Evolutionary conservation across 495 filamentous ascomycete species (phyloP), one percentile per base, ranked within the genome.

Genomic region (Penicillium robsamsonii): DNA sequence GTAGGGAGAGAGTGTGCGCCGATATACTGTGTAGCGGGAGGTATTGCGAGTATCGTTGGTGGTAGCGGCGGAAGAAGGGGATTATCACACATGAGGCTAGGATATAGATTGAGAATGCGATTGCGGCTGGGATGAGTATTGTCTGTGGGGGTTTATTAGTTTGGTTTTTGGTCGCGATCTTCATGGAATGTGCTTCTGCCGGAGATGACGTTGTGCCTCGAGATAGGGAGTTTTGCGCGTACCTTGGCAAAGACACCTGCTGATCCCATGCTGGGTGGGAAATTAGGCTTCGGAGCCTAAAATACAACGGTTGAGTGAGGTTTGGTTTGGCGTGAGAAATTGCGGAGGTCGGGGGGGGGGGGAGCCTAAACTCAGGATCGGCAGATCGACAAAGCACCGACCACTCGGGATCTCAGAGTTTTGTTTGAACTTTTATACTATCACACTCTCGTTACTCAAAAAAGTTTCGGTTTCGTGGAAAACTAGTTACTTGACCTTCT

Each of bases 21-120:
- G 85, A 84, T 48, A 91, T 82, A 20, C 79, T 74, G 29, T 87
- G 80, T 30, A 90, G 68, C 1, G 86, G 86, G 10, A 90, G 81
- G 60, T 89, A 90, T 48, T 87, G 82, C 22, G 74, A 72, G 59
- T 93, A 93, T 52, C 89, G 86, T 58, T 79, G 78, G 56, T 85
- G 88, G 70, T 93, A 88, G 46, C 81, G 83, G 29, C 82, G 87
- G 81, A 90, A 88, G 61, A 90, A 72, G 4, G 92, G 92, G 38
- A 92, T 64, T 68, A 93, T 61, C 50, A 89, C 65, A 69, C 87
- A 90, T 50, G 83, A 85, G 46, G 86, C 68, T 44, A 88, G 57
- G 65, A 93, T 71, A 72, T 91, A 96, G 63, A 96, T 75, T 46
- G 83, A 66, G 49, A 91, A 78, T 38, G 91, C 88, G 69, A 94